Conservation (phyloP, 371 early-diverging fungal genomes). For the Mortierella sp. region DNA sequence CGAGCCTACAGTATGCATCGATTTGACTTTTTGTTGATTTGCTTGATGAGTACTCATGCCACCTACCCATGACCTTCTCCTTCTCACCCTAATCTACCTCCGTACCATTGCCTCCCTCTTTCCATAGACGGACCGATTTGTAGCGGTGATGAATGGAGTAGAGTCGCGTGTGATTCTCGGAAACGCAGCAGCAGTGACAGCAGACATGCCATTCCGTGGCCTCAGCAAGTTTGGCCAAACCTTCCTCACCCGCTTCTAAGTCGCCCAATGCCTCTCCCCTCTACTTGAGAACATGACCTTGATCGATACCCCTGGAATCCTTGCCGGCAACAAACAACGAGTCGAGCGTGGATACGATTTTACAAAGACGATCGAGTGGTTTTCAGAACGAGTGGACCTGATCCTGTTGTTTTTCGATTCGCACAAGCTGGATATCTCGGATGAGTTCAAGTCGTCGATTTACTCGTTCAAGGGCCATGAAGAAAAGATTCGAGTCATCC, state of each 20-base stretch:
- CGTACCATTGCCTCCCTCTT: neutral
- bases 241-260: constrained; percentile 89
- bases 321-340: constrained; percentile 89
- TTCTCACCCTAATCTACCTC: neutral
- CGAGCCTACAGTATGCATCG: constrained; percentile 86
- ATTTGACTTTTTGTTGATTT: no score
- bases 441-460: constrained; percentile 89
- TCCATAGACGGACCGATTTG: constrained; percentile 82
- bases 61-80: no score
- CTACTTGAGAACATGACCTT: constrained; percentile 85
- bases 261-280: constrained; percentile 81
- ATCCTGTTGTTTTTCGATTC: constrained; percentile 91
- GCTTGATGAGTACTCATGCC: no score
- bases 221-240: constrained; percentile 83
- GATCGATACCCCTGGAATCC: constrained; percentile 91
- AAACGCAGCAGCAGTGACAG: constrained; percentile 89
- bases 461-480: constrained; percentile 82
- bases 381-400: constrained; percentile 88
- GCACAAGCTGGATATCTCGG: constrained; percentile 90
- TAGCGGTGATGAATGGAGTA: constrained; percentile 84
- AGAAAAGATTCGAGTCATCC: constrained; percentile 86
- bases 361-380: constrained; percentile 87
- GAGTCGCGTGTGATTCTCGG: constrained; percentile 87
- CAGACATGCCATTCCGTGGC: constrained; percentile 87
- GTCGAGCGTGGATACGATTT: constrained; percentile 88